These are phyloP conservation scores for Phytophthora multivora DNA, from an alignment of 352 stramenopile species.

Conservation along the genomic window DNA sequence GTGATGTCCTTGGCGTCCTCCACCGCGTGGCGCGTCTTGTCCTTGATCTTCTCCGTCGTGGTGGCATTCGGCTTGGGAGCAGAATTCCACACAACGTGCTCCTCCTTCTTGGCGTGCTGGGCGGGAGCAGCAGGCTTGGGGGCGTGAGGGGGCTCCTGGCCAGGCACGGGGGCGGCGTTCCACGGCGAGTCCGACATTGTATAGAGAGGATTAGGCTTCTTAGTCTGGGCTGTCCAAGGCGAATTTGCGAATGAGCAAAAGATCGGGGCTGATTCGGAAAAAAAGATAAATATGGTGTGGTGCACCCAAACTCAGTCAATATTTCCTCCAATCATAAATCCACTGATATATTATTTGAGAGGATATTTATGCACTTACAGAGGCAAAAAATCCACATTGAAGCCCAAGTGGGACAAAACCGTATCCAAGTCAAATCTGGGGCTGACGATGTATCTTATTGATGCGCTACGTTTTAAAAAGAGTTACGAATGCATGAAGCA, in stretches of 20 bases:
- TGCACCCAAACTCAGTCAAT: slow-evolving; percentile 3
- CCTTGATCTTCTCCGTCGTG: slow-evolving; percentile 46
- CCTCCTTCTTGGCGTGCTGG: slow-evolving; percentile 42
- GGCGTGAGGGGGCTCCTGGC: slow-evolving; percentile 29
- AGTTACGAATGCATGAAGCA: neutral
- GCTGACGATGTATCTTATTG: slow-evolving; percentile 11
- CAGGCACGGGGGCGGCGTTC: slow-evolving; percentile 47
- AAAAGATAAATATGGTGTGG: slow-evolving; percentile 4
- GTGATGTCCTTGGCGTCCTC: slow-evolving; percentile 53
- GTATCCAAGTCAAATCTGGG: slow-evolving; percentile 9
- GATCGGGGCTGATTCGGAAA: slow-evolving; percentile 26
- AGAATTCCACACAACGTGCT: slow-evolving; percentile 49
- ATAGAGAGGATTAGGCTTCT: neutral
- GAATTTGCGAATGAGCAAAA: slow-evolving; percentile 45
- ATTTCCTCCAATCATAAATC: slow-evolving; percentile 19
- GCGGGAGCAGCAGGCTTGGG: slow-evolving; percentile 28
- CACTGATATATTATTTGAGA: slow-evolving; percentile 7
- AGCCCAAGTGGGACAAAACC: neutral
- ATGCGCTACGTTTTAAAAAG: slow-evolving; percentile 1
- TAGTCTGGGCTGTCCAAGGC: slow-evolving; percentile 10
- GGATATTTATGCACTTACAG: slow-evolving; percentile 3
- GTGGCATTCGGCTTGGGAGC: slow-evolving; percentile 44
- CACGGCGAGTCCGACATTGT: slow-evolving; percentile 50
- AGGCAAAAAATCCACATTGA: slow-evolving; percentile 22
- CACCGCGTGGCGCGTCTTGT: slow-evolving; percentile 45